These are phyloP conservation scores for Tylopilus intermedius DNA, from an alignment of 768 basidiomycete genomes.

Conservation along the genomic window DNA sequence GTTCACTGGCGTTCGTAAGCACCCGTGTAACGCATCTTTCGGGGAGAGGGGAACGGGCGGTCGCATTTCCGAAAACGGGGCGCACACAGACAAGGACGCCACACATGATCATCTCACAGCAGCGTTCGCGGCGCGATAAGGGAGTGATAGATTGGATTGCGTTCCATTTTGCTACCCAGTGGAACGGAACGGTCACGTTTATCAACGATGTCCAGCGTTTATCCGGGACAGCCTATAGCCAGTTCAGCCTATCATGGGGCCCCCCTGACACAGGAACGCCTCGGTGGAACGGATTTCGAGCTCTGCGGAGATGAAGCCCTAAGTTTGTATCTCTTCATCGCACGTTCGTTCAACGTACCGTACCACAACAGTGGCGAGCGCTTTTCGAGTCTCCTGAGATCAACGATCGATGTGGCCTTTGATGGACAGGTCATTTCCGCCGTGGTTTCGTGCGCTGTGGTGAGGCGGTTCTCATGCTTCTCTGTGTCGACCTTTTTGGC, in stretches of 20 bases:
- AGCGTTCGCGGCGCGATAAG: conserved; percentile 11
- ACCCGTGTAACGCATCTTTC: conserved; percentile 8
- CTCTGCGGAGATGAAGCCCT: conserved; percentile 25
- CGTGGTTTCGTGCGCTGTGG: conserved; percentile 6
- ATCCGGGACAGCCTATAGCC: conserved; percentile 22
- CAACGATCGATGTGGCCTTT: conserved; percentile 15
- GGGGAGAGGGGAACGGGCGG: conserved; percentile 1
- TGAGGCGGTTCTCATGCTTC: conserved; percentile 10
- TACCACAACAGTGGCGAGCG: conserved; percentile 14
- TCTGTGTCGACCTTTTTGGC: conserved; percentile 8
- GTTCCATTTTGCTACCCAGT: conserved; percentile 7
- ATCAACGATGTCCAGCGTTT: conserved; percentile 3
- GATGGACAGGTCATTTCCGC: conserved; percentile 23
- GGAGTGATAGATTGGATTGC: conserved; percentile 7
- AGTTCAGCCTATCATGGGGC: conserved; percentile 14
- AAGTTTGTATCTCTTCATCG: conserved; percentile 19
- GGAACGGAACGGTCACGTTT: conserved; percentile 13
- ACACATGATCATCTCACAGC: conserved; percentile 13
- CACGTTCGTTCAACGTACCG: conserved; percentile 22
- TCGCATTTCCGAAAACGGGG: conserved; percentile 18
- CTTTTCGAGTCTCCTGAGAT: conserved; percentile 13
- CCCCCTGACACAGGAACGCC: conserved; percentile 25
- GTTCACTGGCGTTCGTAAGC: conserved; percentile 9
- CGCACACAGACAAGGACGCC: neutral
- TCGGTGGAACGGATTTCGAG: conserved; percentile 25